Evolutionary conservation across 2,329 filamentous ascomycete genomes (phyloP).

Genomic region (Tolypocladium inflatum): DNA sequence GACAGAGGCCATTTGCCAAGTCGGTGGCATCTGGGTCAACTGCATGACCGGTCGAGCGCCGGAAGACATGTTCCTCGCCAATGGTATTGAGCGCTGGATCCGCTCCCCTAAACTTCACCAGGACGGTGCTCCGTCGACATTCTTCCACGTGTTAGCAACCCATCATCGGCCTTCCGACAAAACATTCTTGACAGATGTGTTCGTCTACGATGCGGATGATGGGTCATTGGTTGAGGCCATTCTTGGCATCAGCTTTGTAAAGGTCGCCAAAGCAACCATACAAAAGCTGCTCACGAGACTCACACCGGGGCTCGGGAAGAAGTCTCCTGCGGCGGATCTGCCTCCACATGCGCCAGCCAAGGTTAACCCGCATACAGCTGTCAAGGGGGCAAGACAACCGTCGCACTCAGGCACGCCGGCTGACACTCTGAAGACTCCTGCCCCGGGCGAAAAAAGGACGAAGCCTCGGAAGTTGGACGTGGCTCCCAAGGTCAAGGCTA

Average conservation of each 20-base stretch:
- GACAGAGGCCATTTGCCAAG: not conserved
- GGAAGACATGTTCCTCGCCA: not conserved
- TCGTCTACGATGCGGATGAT: not conserved
- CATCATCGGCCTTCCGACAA: not conserved
- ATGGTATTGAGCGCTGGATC: not conserved
- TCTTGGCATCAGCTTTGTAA: not conserved
- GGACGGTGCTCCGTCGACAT: not conserved
- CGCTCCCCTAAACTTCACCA: not conserved
- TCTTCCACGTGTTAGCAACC: not conserved
- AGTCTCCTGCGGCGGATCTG: not conserved
- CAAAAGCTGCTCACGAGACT: not conserved
- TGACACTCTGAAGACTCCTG: not conserved
- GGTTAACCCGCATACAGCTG: no score
- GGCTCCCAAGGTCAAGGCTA: not conserved
- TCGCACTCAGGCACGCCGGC: not conserved
- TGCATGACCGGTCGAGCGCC: not conserved
- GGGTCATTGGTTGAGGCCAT: not conserved
- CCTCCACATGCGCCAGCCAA: not conserved
- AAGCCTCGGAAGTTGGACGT: not conserved
- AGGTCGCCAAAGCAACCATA: not conserved
- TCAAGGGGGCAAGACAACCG: not conserved
- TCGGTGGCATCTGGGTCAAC: not conserved
- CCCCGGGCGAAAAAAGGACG: not conserved
- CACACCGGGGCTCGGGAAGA: not conserved
- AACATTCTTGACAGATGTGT: not conserved